Conservation (phyloP, 2,329 filamentous ascomycete genomes). For the Thielaviopsis punctulata region DNA sequence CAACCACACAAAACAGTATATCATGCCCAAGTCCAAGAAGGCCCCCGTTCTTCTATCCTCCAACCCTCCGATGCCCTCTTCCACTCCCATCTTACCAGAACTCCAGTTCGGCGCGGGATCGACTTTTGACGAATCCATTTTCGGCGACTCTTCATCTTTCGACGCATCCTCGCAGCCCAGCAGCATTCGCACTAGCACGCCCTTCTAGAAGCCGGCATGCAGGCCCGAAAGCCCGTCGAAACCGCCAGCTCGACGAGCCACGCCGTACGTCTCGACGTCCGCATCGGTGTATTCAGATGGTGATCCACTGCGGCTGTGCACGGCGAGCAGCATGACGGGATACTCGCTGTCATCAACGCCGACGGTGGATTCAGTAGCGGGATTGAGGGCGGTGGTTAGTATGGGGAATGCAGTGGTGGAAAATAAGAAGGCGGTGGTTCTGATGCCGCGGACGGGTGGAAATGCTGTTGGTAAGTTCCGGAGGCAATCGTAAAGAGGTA, state of each 20-base stretch:
- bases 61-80: not conserved
- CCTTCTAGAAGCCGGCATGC: not conserved
- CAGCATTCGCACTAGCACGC: not conserved
- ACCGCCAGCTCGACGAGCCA: not conserved
- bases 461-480: conserved; percentile 10
- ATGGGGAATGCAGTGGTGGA: not conserved
- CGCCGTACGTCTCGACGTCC: not conserved
- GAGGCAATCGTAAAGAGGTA: not conserved
- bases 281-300: not conserved
- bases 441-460: conserved; percentile 1
- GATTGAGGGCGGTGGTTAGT: not conserved
- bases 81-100: not conserved
- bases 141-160: not conserved
- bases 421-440: conserved; percentile 4
- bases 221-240: not conserved
- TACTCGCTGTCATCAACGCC: not conserved
- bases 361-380: not conserved
- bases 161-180: not conserved
- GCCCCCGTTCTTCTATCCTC: not conserved
- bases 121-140: not conserved
- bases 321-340: not conserved
- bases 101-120: not conserved
- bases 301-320: not conserved
- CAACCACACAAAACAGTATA: too few relatives aligned
- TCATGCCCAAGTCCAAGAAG: too few relatives aligned